These are phyloP conservation scores for Pseudogymnoascus sp. DNA, from an alignment of 2,329 filamentous ascomycete species.

Conservation along the genomic window DNA sequence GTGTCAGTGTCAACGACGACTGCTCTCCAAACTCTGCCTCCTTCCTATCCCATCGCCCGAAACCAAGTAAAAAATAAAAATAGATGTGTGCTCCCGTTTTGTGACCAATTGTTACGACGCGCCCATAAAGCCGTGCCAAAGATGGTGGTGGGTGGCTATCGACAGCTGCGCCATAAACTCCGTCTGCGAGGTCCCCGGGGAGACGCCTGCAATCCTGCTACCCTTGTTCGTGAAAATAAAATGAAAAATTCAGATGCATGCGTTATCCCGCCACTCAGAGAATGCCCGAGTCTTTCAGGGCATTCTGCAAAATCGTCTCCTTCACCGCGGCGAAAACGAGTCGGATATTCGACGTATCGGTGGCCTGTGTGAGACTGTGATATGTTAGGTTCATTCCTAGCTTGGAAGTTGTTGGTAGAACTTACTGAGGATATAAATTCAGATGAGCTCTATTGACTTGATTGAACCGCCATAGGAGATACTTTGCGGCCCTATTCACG, in stretches of 20 bases:
- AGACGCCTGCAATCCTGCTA: neutral
- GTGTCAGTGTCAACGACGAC: constrained; percentile 7
- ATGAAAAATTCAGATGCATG: constrained; percentile 4
- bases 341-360: constrained; percentile 95
- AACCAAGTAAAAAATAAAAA: neutral
- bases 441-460: constrained; percentile 95
- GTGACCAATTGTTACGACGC: constrained; percentile 1
- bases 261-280: constrained; percentile 45
- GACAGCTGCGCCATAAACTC: constrained; percentile 8
- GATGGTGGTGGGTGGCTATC: neutral
- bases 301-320: constrained; percentile 97
- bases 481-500: constrained; percentile 96
- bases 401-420: constrained; percentile 29
- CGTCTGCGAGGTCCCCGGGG: neutral
- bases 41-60: neutral
- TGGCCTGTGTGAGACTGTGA: constrained; percentile 86
- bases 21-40: constrained; percentile 8
- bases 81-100: neutral
- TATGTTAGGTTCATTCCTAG: neutral
- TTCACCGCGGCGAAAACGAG: constrained; percentile 97
- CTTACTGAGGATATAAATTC: constrained; percentile 95
- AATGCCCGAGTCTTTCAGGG: constrained; percentile 95
- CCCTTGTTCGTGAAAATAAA: neutral
- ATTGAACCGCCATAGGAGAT: constrained; percentile 95
- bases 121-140: constrained; percentile 6